Percentiles rank a stretch among this genome's conserved stretches.
Evolutionary conservation across 805 yeast genomes (phyloP).

Genomic region (Wickerhamiella musiphila): DNA sequence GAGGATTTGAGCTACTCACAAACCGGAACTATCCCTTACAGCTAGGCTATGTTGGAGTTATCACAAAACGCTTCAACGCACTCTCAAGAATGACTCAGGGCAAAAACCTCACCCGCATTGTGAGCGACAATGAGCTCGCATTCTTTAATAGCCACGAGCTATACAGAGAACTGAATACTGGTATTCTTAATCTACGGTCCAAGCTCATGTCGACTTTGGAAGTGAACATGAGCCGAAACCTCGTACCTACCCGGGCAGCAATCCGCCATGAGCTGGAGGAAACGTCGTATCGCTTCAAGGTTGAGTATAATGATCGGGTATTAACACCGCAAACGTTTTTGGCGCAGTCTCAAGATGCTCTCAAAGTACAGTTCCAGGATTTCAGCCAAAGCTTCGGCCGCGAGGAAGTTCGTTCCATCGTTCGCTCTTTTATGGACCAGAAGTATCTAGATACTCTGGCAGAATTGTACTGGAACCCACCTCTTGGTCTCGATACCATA

Average conservation of each 20-base stretch:
- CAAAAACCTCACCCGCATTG: conserved; percentile 32
- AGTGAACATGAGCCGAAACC: conserved; percentile 72
- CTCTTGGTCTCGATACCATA: conserved; percentile 17
- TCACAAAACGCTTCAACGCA: conserved; percentile 53
- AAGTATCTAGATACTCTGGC: conserved; percentile 75
- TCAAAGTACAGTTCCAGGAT: conserved; percentile 76
- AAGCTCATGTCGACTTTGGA: conserved; percentile 79
- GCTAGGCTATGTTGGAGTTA: conserved; percentile 98
- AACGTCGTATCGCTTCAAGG: conserved; percentile 80
- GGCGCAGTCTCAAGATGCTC: conserved; percentile 75
- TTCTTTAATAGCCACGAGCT: conserved; percentile 50
- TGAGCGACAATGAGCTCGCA: conserved; percentile 29
- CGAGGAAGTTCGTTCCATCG: conserved; percentile 57
- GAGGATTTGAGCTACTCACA: conserved; percentile 48
- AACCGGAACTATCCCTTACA: conserved; percentile 76
- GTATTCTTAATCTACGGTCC: conserved; percentile 57
- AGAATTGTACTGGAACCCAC: conserved; percentile 78
- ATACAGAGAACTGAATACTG: conserved; percentile 45
- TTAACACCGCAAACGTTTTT: conserved; percentile 87
- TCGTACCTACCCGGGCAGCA: conserved; percentile 71
- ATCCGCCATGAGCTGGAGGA: conserved; percentile 90
- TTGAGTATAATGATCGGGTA: conserved; percentile 87
- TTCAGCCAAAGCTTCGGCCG: conserved; percentile 70
- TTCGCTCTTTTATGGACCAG: conserved; percentile 78
- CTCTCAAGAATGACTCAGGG: not conserved